Conservation (phyloP, 2,329 filamentous ascomycete species). For the Penicillium paneum region DNA sequence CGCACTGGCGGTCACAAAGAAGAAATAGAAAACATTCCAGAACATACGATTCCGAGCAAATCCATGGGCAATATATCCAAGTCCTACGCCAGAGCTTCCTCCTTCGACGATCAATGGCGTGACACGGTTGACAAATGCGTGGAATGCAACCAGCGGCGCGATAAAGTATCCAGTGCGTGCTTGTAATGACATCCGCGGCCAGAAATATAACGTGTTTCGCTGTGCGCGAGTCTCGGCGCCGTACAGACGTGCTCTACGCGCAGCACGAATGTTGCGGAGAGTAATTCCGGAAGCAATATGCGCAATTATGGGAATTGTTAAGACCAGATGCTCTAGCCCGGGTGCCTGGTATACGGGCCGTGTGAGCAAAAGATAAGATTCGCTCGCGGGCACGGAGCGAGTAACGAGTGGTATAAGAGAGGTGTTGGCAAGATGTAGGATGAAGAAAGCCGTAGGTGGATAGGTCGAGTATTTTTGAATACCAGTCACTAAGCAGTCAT, state of each 20-base stretch:
- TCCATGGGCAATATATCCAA: constrained; percentile 81
- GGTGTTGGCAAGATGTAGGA: constrained; percentile 76
- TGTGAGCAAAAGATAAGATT: constrained; percentile 84
- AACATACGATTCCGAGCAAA: constrained; percentile 68
- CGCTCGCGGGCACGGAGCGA: constrained; percentile 68
- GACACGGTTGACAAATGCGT: constrained; percentile 71
- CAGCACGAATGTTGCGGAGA: constrained; percentile 70
- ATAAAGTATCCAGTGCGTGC: constrained; percentile 71
- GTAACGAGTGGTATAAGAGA: constrained; percentile 75
- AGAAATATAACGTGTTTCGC: constrained; percentile 49
- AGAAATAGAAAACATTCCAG: constrained; percentile 66
- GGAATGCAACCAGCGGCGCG: constrained; percentile 62
- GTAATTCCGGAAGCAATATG: constrained; percentile 76
- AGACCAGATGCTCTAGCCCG: constrained; percentile 72
- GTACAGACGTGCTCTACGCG: constrained; percentile 69
- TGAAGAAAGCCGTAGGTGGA: constrained; percentile 71
- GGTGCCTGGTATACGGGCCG: constrained; percentile 88
- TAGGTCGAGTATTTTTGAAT: constrained; percentile 89
- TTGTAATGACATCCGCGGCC: constrained; percentile 70
- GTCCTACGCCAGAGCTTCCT: constrained; percentile 78
- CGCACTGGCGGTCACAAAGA: constrained; percentile 64
- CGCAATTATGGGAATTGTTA: constrained; percentile 68
- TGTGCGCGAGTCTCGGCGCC: constrained; percentile 62
- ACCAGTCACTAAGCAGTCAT: constrained; percentile 56
- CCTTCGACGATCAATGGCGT: constrained; percentile 75